phyloP scores from a whole-genome alignment of 2,329 filamentous ascomycete species.

The Fusarium sp. region DNA sequence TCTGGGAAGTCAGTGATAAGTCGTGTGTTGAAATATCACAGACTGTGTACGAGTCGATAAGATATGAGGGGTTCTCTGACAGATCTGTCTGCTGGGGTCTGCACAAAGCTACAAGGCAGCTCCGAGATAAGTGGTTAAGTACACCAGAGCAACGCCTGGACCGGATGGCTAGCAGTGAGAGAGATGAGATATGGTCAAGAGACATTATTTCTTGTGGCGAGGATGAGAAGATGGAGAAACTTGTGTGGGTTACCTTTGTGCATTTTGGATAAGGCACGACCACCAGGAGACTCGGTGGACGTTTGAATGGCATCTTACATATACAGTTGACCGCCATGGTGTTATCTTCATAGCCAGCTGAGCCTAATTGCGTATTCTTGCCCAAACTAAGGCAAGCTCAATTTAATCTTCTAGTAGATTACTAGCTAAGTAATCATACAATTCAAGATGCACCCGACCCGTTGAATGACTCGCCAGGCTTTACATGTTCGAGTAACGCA shows the following conservation, averaged over 20 bases:
- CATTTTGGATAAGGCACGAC: background rate
- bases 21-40: background rate
- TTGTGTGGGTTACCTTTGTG: background rate
- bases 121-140: background rate
- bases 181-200: background rate
- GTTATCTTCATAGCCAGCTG: no score
- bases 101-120: background rate
- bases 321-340: background rate
- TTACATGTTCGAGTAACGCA: no score
- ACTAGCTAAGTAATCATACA: background rate
- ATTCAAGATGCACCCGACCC: background rate
- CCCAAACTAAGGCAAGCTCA: no score
- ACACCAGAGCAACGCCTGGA: fast-evolving
- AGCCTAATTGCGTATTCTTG: no score
- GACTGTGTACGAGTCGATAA: background rate
- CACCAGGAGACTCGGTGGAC: background rate
- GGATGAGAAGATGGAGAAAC: fast-evolving
- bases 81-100: background rate
- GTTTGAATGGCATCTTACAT: background rate
- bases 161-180: fast-evolving
- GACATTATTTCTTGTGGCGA: background rate
- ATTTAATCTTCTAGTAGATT: no score
- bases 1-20: background rate
- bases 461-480: background rate
- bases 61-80: background rate